Percentiles rank a stretch among this genome's conserved stretches.
These are phyloP conservation scores for Primulina tabacum DNA, from an alignment of 257 asterid genomes.

Conservation along the genomic window DNA sequence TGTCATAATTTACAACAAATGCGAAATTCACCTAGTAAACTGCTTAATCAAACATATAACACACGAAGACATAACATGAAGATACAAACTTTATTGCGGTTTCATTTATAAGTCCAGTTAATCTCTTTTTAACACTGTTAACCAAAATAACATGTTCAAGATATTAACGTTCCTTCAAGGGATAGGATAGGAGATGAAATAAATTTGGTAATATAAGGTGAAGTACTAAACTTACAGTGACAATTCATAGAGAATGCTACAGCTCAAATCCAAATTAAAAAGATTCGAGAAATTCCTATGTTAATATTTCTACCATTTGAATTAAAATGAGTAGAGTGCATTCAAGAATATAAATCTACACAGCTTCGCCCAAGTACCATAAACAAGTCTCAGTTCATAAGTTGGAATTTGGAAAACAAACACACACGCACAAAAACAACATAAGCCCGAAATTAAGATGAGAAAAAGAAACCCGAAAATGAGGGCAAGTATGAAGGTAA, in stretches of 20 bases:
- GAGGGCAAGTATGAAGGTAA: constrained; percentile 76
- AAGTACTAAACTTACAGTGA: not conserved
- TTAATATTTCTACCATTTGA: not conserved
- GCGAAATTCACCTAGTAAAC: not conserved
- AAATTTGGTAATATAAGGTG: no score
- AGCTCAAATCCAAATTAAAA: not conserved
- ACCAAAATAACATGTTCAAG: not conserved
- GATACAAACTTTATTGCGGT: no score
- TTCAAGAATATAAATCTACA: no score
- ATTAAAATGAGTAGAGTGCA: no score
- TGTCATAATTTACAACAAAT: not conserved
- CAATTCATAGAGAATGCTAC: not conserved
- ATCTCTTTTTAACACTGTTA: not conserved
- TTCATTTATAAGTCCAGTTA: no score
- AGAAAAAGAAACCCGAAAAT: constrained; percentile 55
- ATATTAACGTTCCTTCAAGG: no score
- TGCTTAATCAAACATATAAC: no score
- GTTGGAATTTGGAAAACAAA: not conserved
- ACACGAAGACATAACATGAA: no score
- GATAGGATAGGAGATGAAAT: no score
- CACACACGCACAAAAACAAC: not conserved
- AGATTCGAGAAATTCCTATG: not conserved
- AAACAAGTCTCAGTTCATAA: not conserved
- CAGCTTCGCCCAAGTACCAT: not conserved
- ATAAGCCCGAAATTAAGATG: constrained; percentile 5